A percentile compares a stretch with the other conserved stretches of the same genome.
These are phyloP conservation scores for Seiridium unicorne DNA, from an alignment of 2,329 filamentous ascomycete species.

Conservation along the genomic window DNA sequence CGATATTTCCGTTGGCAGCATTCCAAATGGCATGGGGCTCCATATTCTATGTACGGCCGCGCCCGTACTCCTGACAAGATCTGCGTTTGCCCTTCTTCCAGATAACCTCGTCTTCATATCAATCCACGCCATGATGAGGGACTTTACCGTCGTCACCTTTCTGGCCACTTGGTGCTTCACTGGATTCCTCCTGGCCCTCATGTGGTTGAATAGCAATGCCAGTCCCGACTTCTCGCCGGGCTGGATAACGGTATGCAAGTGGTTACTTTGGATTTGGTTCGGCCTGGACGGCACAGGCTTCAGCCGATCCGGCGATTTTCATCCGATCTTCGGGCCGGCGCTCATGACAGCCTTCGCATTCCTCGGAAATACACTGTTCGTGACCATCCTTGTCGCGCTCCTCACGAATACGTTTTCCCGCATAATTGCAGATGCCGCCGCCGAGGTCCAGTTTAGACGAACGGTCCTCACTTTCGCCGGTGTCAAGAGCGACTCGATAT, in stretches of 20 bases:
- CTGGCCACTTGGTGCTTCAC: conserved; percentile 69
- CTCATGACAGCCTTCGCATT: conserved; percentile 74
- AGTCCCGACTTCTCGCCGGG: conserved; percentile 26
- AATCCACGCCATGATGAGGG: conserved; percentile 70
- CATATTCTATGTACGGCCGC: conserved; percentile 66
- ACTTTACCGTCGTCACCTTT: conserved; percentile 66
- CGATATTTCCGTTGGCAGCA: conserved; percentile 45
- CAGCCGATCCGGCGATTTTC: conserved; percentile 55
- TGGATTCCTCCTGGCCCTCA: conserved; percentile 67
- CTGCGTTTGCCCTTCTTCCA: conserved; percentile 72
- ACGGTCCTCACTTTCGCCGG: conserved; percentile 73
- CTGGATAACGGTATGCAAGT: conserved; percentile 64
- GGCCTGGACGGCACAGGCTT: conserved; percentile 64
- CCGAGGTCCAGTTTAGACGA: conserved; percentile 70
- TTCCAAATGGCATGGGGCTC: conserved; percentile 54
- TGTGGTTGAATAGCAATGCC: conserved; percentile 53
- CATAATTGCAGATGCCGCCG: conserved; percentile 66
- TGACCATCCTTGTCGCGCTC: conserved; percentile 73
- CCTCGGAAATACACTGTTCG: conserved; percentile 71
- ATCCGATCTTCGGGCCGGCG: conserved; percentile 64
- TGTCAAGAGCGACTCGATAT: conserved; percentile 70
- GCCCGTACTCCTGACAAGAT: conserved; percentile 66
- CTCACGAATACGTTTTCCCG: conserved; percentile 70
- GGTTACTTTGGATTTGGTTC: conserved; percentile 82
- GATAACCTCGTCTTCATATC: conserved; percentile 77